phyloP scores from a whole-genome alignment of 371 early-diverging fungal species.

The Apophysomyces ossiformis region DNA sequence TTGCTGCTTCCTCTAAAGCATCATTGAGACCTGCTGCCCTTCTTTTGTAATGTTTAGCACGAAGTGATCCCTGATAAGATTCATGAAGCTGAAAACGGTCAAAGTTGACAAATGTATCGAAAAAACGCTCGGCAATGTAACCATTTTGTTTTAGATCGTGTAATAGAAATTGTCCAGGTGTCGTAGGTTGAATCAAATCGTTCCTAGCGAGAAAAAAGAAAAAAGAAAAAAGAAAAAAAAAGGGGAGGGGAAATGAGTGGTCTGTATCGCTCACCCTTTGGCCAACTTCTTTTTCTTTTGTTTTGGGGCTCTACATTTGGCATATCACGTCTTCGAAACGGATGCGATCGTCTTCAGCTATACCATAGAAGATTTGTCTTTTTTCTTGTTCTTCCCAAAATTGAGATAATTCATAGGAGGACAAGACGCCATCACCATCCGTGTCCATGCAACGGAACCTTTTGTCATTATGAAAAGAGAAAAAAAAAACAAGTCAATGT shows the following conservation, averaged over 20 bases:
- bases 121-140: constrained; percentile 50
- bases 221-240: background rate
- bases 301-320: constrained; percentile 38
- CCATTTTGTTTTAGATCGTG: constrained; percentile 48
- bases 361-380: constrained; percentile 35
- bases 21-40: constrained; percentile 15
- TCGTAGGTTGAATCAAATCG: constrained; percentile 48
- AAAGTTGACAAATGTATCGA: constrained; percentile 53
- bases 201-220: constrained; percentile 28
- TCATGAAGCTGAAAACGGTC: constrained; percentile 53
- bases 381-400: constrained; percentile 84
- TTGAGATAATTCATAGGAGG: constrained; percentile 82
- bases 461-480: background rate
- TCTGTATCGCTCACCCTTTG: no score
- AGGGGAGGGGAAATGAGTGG: background rate
- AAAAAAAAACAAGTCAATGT: background rate
- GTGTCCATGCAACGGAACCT: constrained; percentile 88
- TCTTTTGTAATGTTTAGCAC: constrained; percentile 35
- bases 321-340: constrained; percentile 52
- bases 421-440: constrained; percentile 88
- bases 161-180: constrained; percentile 42
- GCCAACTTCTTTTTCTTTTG: no score
- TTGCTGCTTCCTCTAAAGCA: constrained; percentile 24
- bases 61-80: constrained; percentile 39
- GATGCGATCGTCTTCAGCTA: constrained; percentile 32